These are phyloP conservation scores for Nitzschia sp. DNA, from an alignment of 108 stramenopile genomes.

Conservation along the genomic window DNA sequence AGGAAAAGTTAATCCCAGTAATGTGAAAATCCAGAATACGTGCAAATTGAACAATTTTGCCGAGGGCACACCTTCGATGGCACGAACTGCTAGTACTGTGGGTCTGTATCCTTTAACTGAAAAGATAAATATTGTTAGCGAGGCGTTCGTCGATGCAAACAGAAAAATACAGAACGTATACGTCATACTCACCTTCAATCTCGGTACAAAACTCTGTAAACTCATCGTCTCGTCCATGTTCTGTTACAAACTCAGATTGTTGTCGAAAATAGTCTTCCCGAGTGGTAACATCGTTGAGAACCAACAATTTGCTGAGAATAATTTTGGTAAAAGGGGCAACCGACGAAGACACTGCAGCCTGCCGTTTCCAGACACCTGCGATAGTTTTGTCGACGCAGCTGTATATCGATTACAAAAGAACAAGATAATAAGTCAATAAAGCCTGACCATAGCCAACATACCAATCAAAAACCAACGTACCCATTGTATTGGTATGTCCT, in stretches of 20 bases:
- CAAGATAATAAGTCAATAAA: neutral
- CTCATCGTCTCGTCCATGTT: conserved; percentile 72
- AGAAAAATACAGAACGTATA: neutral
- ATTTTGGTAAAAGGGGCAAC: conserved; percentile 77
- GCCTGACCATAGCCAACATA: neutral
- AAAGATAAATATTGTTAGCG: neutral
- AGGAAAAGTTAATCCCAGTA: conserved; percentile 75
- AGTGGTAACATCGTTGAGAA: conserved; percentile 58
- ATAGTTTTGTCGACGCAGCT: conserved; percentile 65
- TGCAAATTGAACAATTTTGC: conserved; percentile 55
- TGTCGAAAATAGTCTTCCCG: conserved; percentile 84
- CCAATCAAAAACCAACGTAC: neutral
- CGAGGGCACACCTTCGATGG: conserved; percentile 35
- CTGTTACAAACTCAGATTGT: conserved; percentile 73
- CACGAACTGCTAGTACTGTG: conserved; percentile 65
- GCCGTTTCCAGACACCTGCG: conserved; percentile 80
- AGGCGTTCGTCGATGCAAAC: neutral
- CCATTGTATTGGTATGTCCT: conserved; percentile 48
- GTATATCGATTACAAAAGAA: neutral
- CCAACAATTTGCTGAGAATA: conserved; percentile 62
- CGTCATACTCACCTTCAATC: conserved; percentile 37
- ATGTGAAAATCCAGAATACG: conserved; percentile 64
- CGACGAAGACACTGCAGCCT: conserved; percentile 30
- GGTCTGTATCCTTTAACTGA: conserved; percentile 65
- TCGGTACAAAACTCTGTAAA: conserved; percentile 80